Percentiles rank a stretch among this genome's conserved stretches.
These are phyloP conservation scores for Areca catechu DNA, from an alignment of 176 grass and related monocot genomes.

Conservation along the genomic window DNA sequence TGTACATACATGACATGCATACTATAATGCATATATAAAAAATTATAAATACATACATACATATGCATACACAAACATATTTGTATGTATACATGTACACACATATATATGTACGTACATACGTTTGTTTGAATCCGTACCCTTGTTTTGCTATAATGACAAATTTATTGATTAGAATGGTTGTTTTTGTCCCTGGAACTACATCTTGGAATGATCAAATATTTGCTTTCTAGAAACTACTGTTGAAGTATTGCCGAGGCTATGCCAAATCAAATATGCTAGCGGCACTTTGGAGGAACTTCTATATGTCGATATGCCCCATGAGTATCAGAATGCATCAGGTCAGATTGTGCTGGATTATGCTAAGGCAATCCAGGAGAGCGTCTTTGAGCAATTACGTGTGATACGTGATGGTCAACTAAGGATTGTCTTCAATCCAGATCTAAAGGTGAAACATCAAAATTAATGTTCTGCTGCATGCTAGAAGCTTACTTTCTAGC, in stretches of 20 bases:
- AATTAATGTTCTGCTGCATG: background rate
- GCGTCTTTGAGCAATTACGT: constrained; percentile 87
- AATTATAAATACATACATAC: too few species aligned
- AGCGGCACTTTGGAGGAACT: constrained; percentile 94
- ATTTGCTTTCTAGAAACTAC: constrained; percentile 63
- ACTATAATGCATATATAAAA: too few species aligned
- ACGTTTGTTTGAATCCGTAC: too few species aligned
- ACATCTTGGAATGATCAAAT: too few species aligned
- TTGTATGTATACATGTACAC: too few species aligned
- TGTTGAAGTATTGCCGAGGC: constrained; percentile 83
- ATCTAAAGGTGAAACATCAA: constrained; percentile 71
- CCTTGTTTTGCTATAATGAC: too few species aligned
- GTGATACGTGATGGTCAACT: constrained; percentile 94
- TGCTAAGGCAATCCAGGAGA: constrained; percentile 94
- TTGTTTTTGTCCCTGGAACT: too few species aligned
- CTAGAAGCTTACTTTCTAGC: background rate
- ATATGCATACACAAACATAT: too few species aligned
- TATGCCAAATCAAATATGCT: constrained; percentile 97
- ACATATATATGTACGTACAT: too few species aligned
- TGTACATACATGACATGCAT: too few species aligned
- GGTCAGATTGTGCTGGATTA: constrained; percentile 97
- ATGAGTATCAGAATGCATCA: constrained; percentile 76
- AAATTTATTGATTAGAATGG: too few species aligned
- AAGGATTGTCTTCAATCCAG: constrained; percentile 94
- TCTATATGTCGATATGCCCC: constrained; percentile 94